Conservation (phyloP, 1,284 basidiomycete species). For the Cryptococcus sp. region DNA sequence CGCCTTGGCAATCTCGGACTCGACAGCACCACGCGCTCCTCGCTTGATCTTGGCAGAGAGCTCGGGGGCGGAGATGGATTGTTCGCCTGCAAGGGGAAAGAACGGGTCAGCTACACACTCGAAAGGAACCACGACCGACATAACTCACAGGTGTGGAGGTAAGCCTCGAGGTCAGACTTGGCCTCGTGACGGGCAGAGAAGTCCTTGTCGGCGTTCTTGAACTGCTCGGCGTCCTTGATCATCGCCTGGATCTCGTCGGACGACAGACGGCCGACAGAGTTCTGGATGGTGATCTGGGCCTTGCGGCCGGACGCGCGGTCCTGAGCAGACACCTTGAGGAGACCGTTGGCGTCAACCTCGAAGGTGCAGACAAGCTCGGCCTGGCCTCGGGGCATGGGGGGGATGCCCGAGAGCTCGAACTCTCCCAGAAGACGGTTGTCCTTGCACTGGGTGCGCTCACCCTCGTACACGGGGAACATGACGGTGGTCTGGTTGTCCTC, state of each 20-base stretch:
- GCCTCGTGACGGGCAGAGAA: conserved; percentile 62
- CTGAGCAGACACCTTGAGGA: conserved; percentile 84
- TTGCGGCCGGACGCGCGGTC: conserved; percentile 96
- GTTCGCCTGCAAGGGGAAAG: conserved; percentile 43
- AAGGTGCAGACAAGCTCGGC: conserved; percentile 98
- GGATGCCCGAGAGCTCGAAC: conserved; percentile 97
- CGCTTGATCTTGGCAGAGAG: conserved; percentile 86
- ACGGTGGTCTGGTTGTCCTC: conserved; percentile 99
- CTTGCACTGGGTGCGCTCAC: conserved; percentile 98
- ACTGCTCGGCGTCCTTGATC: conserved; percentile 79
- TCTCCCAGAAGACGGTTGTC: conserved; percentile 99
- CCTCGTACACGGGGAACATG: conserved; percentile 97
- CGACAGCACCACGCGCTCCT: conserved; percentile 85
- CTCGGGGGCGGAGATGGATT: conserved; percentile 62
- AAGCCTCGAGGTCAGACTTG: conserved; percentile 53
- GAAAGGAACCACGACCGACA: no score
- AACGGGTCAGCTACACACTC: background rate
- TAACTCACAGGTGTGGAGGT: conserved; percentile 9
- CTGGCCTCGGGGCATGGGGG: conserved; percentile 96
- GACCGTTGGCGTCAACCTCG: conserved; percentile 98
- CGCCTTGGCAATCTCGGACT: conserved; percentile 91
- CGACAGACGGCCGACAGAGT: conserved; percentile 96
- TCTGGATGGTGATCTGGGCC: conserved; percentile 87
- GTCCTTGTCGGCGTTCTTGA: conserved; percentile 52
- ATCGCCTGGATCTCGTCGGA: conserved; percentile 99